Percentiles rank a stretch among this genome's conserved stretches.
These are phyloP conservation scores for Durotheca rogersii DNA, from an alignment of 495 filamentous ascomycete species.

Conservation along the genomic window DNA sequence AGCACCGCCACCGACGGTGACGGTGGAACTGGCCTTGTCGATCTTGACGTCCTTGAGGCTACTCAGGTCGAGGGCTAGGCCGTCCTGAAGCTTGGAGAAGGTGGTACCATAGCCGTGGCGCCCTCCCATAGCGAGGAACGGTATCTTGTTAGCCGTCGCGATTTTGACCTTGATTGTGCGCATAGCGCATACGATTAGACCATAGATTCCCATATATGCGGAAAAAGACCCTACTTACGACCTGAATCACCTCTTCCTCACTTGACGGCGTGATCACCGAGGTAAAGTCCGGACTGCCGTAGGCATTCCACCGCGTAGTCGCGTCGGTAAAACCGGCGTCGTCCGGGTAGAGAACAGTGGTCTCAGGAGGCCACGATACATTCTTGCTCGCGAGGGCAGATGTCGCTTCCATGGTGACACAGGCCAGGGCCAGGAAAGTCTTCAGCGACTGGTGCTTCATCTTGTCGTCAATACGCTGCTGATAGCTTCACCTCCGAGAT, in stretches of 20 bases:
- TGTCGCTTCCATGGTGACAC: no score
- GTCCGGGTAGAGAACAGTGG: neutral
- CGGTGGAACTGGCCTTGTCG: constrained; percentile 14
- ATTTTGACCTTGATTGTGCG: constrained; percentile 30
- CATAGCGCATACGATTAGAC: no score
- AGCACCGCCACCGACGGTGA: constrained; percentile 31
- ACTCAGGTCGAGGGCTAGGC: constrained; percentile 37
- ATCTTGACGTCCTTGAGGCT: constrained; percentile 29
- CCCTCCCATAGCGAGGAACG: constrained; percentile 39
- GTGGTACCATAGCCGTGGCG: constrained; percentile 36
- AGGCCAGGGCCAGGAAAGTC: no score
- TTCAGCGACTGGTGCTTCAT: no score
- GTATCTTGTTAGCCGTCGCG: constrained; percentile 28
- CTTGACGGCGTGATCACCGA: constrained; percentile 2
- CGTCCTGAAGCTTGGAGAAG: constrained; percentile 9
- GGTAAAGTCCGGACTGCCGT: constrained; percentile 3
- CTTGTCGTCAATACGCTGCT: no score
- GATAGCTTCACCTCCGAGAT: no score
- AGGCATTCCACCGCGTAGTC: constrained; percentile 11
- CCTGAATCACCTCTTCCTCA: constrained; percentile 1
- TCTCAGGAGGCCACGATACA: constrained; percentile 4
- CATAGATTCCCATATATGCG: neutral
- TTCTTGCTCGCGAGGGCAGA: no score
- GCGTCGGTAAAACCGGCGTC: constrained; percentile 7
- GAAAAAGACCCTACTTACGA: constrained; percentile 3